Evolutionary conservation across 2,329 filamentous ascomycete species (phyloP).

Genomic region (Acrocalymma vagum): DNA sequence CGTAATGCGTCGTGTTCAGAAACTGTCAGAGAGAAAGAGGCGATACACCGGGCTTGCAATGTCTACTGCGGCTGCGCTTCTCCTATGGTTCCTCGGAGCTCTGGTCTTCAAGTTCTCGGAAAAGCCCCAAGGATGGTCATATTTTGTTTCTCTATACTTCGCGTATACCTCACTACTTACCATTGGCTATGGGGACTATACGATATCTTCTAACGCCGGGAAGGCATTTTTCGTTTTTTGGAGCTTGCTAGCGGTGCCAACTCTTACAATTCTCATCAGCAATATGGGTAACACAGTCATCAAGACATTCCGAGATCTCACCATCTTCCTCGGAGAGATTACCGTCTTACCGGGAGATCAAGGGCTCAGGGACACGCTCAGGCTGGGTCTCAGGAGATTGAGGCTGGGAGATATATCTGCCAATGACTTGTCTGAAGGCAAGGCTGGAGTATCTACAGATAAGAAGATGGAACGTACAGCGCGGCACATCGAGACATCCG

Average conservation of each 20-base stretch:
- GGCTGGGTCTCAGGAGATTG: slow-evolving; percentile 35
- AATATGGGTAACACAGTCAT: slow-evolving; percentile 65
- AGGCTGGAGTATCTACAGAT: slow-evolving; percentile 17
- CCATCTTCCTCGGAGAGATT: slow-evolving; percentile 63
- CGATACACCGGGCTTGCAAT: slow-evolving; percentile 52
- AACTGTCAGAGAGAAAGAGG: slow-evolving; percentile 43
- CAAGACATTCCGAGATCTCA: slow-evolving; percentile 62
- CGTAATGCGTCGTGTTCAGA: slow-evolving; percentile 52
- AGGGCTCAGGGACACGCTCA: slow-evolving; percentile 46
- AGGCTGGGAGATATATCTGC: slow-evolving; percentile 28
- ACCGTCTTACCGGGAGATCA: slow-evolving; percentile 63
- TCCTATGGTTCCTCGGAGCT: slow-evolving; percentile 59
- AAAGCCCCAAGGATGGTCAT: slow-evolving; percentile 56
- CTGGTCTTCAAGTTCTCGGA: slow-evolving; percentile 60
- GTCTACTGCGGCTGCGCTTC: slow-evolving; percentile 48
- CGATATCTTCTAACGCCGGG: slow-evolving; percentile 57
- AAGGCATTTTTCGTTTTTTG: slow-evolving; percentile 66
- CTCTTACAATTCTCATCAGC: slow-evolving; percentile 62
- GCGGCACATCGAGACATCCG: slow-evolving; percentile 51
- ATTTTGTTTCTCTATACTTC: slow-evolving; percentile 63
- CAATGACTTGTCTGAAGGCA: slow-evolving; percentile 11
- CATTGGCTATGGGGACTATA: slow-evolving; percentile 64
- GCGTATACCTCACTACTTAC: slow-evolving; percentile 62
- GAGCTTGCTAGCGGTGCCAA: slow-evolving; percentile 63
- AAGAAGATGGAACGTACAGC: slow-evolving; percentile 42